phyloP scores from a whole-genome alignment of 1,284 basidiomycete genomes.

The Papiliotrema nemorosa region DNA sequence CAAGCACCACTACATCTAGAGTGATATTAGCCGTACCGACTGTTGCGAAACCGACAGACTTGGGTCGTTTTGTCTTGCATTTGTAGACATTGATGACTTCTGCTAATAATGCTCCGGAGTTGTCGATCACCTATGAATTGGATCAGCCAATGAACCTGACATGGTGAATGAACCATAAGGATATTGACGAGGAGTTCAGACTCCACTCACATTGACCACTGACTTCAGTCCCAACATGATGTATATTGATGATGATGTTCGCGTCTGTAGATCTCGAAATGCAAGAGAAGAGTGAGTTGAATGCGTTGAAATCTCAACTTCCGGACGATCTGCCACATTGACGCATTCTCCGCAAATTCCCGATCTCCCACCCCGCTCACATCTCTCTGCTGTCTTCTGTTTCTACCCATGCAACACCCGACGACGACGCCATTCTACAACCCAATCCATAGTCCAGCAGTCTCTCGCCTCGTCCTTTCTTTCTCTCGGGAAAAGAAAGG shows the following conservation, averaged over 20 bases:
- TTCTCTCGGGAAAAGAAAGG: neutral
- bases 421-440: slow-evolving; percentile 7
- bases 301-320: neutral
- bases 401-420: slow-evolving; percentile 3
- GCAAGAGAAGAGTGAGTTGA: neutral
- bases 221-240: slow-evolving; percentile 8
- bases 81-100: slow-evolving; percentile 98
- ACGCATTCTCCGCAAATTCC: neutral
- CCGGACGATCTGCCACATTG: neutral
- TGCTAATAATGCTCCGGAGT: slow-evolving; percentile 92
- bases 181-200: neutral
- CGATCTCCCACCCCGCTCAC: neutral
- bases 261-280: neutral
- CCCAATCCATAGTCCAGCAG: slow-evolving; percentile 1
- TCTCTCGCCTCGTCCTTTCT: slow-evolving; percentile 4
- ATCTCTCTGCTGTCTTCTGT: neutral
- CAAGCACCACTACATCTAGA: neutral
- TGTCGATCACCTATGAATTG: slow-evolving; percentile 71
- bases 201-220: slow-evolving; percentile 5
- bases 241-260: neutral
- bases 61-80: slow-evolving; percentile 62
- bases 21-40: slow-evolving; percentile 51
- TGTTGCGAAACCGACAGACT: slow-evolving; percentile 65
- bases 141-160: neutral
- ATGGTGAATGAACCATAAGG: neutral